Percentiles rank a stretch among this genome's conserved stretches.
phyloP scores from a whole-genome alignment of 163 green algal species.

The Scenedesmus sp. region DNA sequence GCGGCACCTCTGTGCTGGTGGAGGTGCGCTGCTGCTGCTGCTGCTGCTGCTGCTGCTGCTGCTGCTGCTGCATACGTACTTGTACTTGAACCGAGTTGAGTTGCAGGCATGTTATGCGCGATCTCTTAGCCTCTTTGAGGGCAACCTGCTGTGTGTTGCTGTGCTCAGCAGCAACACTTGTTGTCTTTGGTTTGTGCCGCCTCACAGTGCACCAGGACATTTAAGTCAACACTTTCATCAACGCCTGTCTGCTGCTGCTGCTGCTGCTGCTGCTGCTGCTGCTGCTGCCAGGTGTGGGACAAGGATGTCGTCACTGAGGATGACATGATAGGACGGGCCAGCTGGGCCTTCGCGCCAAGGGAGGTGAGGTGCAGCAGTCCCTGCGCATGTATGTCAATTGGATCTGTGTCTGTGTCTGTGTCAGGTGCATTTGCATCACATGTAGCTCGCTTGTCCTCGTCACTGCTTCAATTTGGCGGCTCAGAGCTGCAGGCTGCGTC shows the following conservation, averaged over 20 bases:
- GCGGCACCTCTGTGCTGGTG: not conserved
- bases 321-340: constrained; percentile 48
- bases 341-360: constrained; percentile 43
- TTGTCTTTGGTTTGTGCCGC: too few relatives aligned
- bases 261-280: too few relatives aligned
- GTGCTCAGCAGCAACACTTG: too few relatives aligned
- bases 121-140: not conserved
- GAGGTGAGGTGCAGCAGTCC: not conserved
- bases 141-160: not conserved
- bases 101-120: too few relatives aligned
- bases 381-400: not conserved
- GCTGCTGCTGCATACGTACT: not conserved
- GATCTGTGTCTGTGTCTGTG: too few relatives aligned
- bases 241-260: not conserved
- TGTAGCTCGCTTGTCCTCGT: too few relatives aligned
- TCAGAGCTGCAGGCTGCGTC: too few relatives aligned
- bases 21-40: not conserved
- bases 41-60: not conserved
- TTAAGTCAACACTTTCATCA: not conserved
- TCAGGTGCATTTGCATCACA: too few relatives aligned
- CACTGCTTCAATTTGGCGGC: too few relatives aligned
- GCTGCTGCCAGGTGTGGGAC: constrained; percentile 56
- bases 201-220: too few relatives aligned
- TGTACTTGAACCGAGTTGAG: too few relatives aligned
- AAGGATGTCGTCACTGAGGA: constrained; percentile 57